Base-by-base conservation (phyloP, 176 grass and related monocot genomes). In the Carex pumila region DNA sequence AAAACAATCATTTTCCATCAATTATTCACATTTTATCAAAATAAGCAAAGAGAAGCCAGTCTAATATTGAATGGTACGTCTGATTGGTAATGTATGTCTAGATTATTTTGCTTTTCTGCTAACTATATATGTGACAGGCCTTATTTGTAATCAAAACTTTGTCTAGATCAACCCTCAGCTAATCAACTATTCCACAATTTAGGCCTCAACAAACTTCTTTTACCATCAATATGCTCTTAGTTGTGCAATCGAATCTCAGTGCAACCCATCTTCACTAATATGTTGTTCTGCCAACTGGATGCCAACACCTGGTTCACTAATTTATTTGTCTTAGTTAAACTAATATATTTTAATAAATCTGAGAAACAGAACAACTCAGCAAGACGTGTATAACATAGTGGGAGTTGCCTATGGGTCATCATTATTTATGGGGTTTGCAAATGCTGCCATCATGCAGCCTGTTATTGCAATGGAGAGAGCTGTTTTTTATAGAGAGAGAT, bases 321-420 rank as follows among this genome's bases (percentile, higher is more conserved):
- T 21, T 21, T 47, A 17, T 69, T 34, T 50, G 25, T 54, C 22
- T 76, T 21, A 31, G 21, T 76, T 55, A 53, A 58, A 88, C 14
- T 66, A 22, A 65, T 37, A 47, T 49, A 12, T 56, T 70, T 53
- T 49, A 14, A 34, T 84, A 70, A 81, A 80, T 60, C 2, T 85
- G 39, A 83, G 70, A 74, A 93, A 93, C 91, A 98, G 92, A 52
- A 86, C 84, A 82, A 89, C 49, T 2, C 65, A 93, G 59, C 92
- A 95, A 85, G 92, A 98, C 83, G 83, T 98, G 56, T 98, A 93
- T 88, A 95, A 98, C 79, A 74, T 91, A 79, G 54, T 91, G 29
- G 86, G 89, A 79, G 36, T 81, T 9, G 82, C 69, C 52, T 86
- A 88, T 55, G 83, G 77, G 19, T 88, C 89, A 25, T 83, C 89